Evolutionary conservation across 2,329 filamentous ascomycete genomes (phyloP).

Genomic region (Trichoderma sp.): DNA sequence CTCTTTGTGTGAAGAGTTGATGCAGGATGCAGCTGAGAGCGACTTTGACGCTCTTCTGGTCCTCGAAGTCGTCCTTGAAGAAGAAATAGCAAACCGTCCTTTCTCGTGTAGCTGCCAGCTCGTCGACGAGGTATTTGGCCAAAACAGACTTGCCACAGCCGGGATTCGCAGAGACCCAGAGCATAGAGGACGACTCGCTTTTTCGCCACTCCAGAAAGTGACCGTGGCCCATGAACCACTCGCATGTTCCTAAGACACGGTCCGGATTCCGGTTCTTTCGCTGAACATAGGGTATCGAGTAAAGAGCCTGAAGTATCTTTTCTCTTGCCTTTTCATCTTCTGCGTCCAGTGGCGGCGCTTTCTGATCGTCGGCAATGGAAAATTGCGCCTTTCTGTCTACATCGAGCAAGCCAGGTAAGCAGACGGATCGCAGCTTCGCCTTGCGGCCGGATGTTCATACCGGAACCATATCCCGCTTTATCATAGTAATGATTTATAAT

Average conservation of each 20-base stretch:
- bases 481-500: not conserved
- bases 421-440: too few species aligned
- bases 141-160: slow-evolving; percentile 40
- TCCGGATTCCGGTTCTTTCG: slow-evolving; percentile 37
- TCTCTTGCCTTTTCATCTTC: not conserved
- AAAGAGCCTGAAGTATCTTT: not conserved
- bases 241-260: slow-evolving; percentile 38
- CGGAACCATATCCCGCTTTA: too few species aligned
- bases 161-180: slow-evolving; percentile 42
- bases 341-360: too few species aligned
- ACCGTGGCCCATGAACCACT: slow-evolving; percentile 39
- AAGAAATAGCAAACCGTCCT: slow-evolving; percentile 47
- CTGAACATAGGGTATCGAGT: not conserved
- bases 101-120: slow-evolving; percentile 29
- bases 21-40: slow-evolving; percentile 44
- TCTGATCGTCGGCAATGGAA: too few species aligned
- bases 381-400: too few species aligned
- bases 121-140: slow-evolving; percentile 35
- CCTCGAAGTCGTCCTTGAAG: slow-evolving; percentile 47
- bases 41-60: slow-evolving; percentile 37
- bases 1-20: slow-evolving; percentile 41
- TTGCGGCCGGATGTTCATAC: not conserved
- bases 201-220: slow-evolving; percentile 37
- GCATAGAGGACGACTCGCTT: slow-evolving; percentile 29
- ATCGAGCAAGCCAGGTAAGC: too few species aligned